Evolutionary conservation across 441 rosid species (phyloP).

Genomic region (Pelargonium citronellum): DNA sequence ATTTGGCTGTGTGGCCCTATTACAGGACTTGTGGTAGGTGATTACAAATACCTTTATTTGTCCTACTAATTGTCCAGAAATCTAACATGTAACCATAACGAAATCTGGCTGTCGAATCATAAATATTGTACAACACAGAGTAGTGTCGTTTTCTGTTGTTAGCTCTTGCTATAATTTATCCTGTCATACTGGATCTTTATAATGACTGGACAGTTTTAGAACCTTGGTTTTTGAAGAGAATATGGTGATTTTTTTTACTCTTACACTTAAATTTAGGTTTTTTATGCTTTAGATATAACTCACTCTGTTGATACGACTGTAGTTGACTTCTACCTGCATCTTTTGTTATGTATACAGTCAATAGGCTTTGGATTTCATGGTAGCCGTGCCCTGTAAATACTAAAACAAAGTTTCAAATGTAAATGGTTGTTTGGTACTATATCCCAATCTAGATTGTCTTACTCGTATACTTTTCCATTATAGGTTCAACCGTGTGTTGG

Average conservation of each 20-base stretch:
- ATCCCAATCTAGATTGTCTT: slow-evolving; percentile 14
- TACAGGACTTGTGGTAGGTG: slow-evolving; percentile 23
- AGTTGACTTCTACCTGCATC: neutral
- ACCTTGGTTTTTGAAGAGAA: neutral
- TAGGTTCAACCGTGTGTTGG: slow-evolving; percentile 99
- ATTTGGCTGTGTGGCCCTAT: slow-evolving; percentile 98
- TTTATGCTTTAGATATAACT: neutral
- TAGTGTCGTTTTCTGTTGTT: neutral
- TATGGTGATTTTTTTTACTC: neutral
- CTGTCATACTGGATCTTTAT: neutral
- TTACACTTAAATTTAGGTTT: neutral
- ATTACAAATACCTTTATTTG: neutral
- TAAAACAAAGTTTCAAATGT: neutral
- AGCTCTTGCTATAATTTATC: neutral
- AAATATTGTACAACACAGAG: neutral
- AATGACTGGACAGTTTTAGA: neutral
- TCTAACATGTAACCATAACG: neutral
- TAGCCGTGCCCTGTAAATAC: neutral
- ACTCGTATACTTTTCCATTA: slow-evolving; percentile 26
- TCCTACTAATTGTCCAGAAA: neutral
- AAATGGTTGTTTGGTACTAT: neutral
- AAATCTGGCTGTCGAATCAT: neutral
- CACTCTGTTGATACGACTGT: neutral
- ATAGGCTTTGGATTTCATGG: neutral
- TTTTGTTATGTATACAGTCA: neutral